Base-by-base conservation (phyloP, 108 stramenopile species). In the Fragilaria radians region DNA sequence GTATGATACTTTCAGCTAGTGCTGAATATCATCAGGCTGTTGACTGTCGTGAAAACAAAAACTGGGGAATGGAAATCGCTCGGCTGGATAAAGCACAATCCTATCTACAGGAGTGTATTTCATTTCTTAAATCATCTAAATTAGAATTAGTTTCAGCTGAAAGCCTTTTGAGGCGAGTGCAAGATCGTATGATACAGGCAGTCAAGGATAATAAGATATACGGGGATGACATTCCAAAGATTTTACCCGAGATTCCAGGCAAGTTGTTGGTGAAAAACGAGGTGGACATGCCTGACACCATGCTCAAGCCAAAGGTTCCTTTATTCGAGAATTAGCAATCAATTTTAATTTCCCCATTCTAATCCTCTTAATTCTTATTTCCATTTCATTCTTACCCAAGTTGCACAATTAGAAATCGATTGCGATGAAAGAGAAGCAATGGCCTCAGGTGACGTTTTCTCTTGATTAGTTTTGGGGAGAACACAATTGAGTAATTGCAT, bases 21-120 rank as follows among this genome's bases (percentile, higher is more conserved):
- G 75, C 80, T 9, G 48, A 66, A 25, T 81, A 75, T 67, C 76
- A 81, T 46, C 14, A 56, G 46, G 58, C 70, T 7, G 63, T 75
- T 19, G 73, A 60, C 9, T 52, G 52, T 25, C 79, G 79, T 9
- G 2, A 63, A 5, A 17, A 36, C 0, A 53, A 65, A 36, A 54
- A 65, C 28, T 62, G 56, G 56, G 79, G 79, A 4, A 24, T 25
- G 25, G 79, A 80, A 57, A 59, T 80, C 17, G 70, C 55, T 5
- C 73, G 79, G 24, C 47, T 80, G 47, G 17, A 54, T 0, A 52
- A 66, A 54, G 59, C 48, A 22, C 31, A 47, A 4, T 4, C 31
- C 27, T 48, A 57, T 47, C 29, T 80, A 7, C 45, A 65, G 19
- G 66, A 66, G 23, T 59, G 55, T 21, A 36, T 50, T 0, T 46